phyloP scores from a whole-genome alignment of 768 basidiomycete genomes.

The Rhodotorula taiwanensis region DNA sequence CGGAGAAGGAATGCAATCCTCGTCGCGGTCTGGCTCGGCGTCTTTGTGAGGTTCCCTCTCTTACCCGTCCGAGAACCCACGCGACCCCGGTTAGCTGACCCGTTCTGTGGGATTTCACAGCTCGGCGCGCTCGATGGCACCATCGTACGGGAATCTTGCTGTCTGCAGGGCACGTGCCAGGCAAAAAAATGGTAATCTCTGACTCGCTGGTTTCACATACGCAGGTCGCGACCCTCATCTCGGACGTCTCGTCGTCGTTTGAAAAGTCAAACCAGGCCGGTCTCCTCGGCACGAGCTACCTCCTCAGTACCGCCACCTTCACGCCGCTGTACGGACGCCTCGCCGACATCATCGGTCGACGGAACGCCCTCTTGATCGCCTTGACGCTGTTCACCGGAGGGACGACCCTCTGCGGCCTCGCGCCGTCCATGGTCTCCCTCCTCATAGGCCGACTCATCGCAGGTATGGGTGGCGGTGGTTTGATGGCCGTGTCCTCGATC shows the following conservation, averaged over 20 bases:
- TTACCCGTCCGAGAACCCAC: too few species aligned
- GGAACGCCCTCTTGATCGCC: conserved; percentile 78
- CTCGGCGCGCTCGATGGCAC: conserved; percentile 16
- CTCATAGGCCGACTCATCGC: conserved; percentile 63
- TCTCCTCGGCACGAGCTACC: conserved; percentile 69
- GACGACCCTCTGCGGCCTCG: conserved; percentile 77
- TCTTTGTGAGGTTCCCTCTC: conserved; percentile 12
- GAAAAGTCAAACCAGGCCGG: conserved; percentile 52
- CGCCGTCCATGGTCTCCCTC: conserved; percentile 73
- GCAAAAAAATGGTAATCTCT: background rate
- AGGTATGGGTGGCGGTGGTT: conserved; percentile 54
- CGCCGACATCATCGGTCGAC: conserved; percentile 52
- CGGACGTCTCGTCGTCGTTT: conserved; percentile 36
- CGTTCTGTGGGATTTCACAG: background rate
- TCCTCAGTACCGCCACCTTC: conserved; percentile 39
- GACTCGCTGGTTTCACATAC: too few species aligned
- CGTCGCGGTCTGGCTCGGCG: conserved; percentile 23
- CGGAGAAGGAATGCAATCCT: conserved; percentile 16
- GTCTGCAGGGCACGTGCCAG: background rate
- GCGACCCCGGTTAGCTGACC: too few species aligned
- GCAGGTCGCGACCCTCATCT: conserved; percentile 30
- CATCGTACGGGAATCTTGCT: background rate
- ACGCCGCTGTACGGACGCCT: conserved; percentile 45
- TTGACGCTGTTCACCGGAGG: conserved; percentile 77
- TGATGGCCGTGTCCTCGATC: conserved; percentile 48